Evolutionary conservation across 371 early-diverging fungal species (phyloP), one percentile per base, ranked within the genome.

Genomic region (Nosema muscidifuracis): DNA sequence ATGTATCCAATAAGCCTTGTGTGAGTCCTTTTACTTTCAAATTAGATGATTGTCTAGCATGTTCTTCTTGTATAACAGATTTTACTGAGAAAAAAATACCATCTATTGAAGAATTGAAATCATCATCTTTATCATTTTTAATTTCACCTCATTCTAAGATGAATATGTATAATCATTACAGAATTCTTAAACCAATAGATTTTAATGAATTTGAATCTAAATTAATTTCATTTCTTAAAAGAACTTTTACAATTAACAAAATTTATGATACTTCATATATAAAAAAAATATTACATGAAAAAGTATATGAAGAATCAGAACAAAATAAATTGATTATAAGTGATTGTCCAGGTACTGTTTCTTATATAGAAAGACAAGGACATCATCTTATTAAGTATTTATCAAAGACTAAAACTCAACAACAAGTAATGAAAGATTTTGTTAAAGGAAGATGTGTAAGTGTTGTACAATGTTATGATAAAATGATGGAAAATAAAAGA

Each of bases 1-100:
- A 53, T 9, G 7, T 24, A 15, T 9, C 9, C 2, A 53, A 53
- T 53, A 53, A 53, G 16, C 55, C 55, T 24, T 53, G 55, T 53
- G 16, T 26, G 2, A 33, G 20, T 1, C 67, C 65, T 65, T 31
- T 47, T 16, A 50, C 1, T 12, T 56, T 75, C 13, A 64, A 64
- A 20, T 31, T 80, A 36, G 58, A 58, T 18, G 80, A 80, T 55
- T 80, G 80, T 42, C 64, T 80, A 24, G 80, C 80, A 30, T 80
- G 80, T 60, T 75, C 76, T n/a, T 74, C 78, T 7, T 80, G 80
- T 56, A 53, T 77, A 40, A 38, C 80, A 26, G 34, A 57, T 33
- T 71, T 71, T 53, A 18, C 65, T 0, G 47, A 10, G 3, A 24
- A 2, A 16, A 66, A 78, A 34, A 43, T 20, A 10, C 56, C 62